Evolutionary conservation across 2,329 filamentous ascomycete genomes (phyloP), one percentile per base, ranked within the genome.

Genomic region (Emmonsiellopsis sp.): DNA sequence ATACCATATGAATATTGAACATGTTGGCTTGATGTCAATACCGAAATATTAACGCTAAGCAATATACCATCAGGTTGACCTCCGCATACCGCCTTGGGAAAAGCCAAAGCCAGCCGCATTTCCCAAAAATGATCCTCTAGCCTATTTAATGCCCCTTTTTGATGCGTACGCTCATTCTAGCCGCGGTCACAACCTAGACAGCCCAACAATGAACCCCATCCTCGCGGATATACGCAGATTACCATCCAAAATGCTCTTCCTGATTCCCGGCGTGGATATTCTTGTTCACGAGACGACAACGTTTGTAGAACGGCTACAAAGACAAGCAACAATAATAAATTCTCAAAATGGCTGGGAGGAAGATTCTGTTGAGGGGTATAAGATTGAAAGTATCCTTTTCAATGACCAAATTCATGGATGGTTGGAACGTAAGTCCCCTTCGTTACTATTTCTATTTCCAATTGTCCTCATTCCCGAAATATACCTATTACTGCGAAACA

Each of bases 191-290:
- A 60, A 70, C 32, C 49, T 60, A 11, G 50, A 63, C 2, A 65
- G 72, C 39, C 61, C 68, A 32, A 62, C 72, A 13, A 56, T 77
- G 51, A 70, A 67, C 53, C 67, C 71, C 0, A 64, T 65, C 1
- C 49, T 76, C 11, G 68, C 68, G 21, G 57, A 61, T 8, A 57
- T 61, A 32, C 64, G 68, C 37, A 63, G 58, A 0, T 57, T 76
- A 13, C 74, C 73, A 0, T 52, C 61, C 27, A 56, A 68, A 10
- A 68, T 76, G 56, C 51, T 76, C 11, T 63, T 77, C 45, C 60
- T 74, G 6, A 62, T 75, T 10, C 61, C 72, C 3, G 65, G 55
- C 8, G 62, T 73, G 9, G 74, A 77, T 53, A 74, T 76, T 37
- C 57, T 76, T 6, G 57, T 69, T 1, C 60, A 68, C 11, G 72